phyloP scores from a whole-genome alignment of 73 alveolate genomes.

The Tetrahymena elliotti region DNA sequence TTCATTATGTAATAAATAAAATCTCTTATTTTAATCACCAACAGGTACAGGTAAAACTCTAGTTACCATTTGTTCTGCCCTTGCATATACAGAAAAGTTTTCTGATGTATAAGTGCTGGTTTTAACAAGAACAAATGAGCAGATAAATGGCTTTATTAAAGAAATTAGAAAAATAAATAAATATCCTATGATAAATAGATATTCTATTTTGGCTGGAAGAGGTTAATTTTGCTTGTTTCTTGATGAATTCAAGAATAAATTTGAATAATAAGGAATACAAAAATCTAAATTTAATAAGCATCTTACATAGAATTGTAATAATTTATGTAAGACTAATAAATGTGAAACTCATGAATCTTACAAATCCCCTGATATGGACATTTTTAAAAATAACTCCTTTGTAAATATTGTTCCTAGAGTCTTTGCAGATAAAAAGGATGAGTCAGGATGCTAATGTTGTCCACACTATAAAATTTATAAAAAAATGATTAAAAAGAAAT shows the following conservation, averaged over 20 bases:
- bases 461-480: not conserved
- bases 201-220: not conserved
- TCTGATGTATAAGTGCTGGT: not conserved
- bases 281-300: not conserved
- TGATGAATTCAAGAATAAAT: not conserved
- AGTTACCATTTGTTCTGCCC: slow-evolving; percentile 50
- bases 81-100: slow-evolving; percentile 27
- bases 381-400: not conserved
- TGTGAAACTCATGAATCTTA: not conserved
- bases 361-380: not conserved
- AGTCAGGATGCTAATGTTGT: not conserved
- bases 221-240: not conserved
- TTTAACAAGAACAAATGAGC: not conserved
- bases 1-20: not conserved
- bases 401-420: not conserved
- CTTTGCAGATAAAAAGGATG: not conserved
- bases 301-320: not conserved
- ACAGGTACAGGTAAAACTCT: slow-evolving; percentile 89
- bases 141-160: not conserved
- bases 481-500: not conserved
- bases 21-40: slow-evolving; percentile 46
- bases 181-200: not conserved
- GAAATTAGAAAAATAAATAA: not conserved
- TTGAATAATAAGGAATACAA: not conserved
- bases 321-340: not conserved